phyloP scores from a whole-genome alignment of 177 flowering plant species.

The Vitis hybrid region DNA sequence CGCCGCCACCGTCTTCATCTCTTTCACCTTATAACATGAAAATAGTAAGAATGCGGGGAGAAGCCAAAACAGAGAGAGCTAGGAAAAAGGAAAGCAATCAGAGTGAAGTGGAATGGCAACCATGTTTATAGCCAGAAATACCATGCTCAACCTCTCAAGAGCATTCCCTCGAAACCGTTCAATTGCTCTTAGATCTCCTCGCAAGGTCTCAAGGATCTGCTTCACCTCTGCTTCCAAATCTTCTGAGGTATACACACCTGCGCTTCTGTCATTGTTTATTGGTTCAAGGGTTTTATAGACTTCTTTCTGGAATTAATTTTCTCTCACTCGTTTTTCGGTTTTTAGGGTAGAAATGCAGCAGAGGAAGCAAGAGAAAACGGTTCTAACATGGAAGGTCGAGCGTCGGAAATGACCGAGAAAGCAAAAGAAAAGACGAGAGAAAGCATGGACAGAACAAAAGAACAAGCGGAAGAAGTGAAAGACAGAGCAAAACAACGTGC shows the following conservation, averaged over 20 bases:
- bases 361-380: constrained; percentile 9
- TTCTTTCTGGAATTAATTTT: neutral
- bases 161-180: constrained; percentile 29
- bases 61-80: neutral
- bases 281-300: neutral
- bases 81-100: neutral
- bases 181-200: constrained; percentile 15
- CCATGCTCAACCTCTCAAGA: constrained; percentile 33
- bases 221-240: constrained; percentile 44
- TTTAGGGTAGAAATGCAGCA: constrained; percentile 21
- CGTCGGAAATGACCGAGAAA: constrained; percentile 10
- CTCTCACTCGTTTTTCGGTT: neutral
- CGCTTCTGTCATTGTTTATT: neutral
- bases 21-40: constrained; percentile 5
- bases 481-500: constrained; percentile 12
- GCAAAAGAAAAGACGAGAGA: constrained; percentile 9
- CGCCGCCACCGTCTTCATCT: constrained; percentile 18
- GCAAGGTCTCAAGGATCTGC: constrained; percentile 40
- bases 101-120: constrained; percentile 28
- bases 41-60: neutral
- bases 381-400: neutral
- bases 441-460: constrained; percentile 12
- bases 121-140: constrained; percentile 21
- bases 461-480: constrained; percentile 3
- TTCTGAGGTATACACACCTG: constrained; percentile 20